Evolutionary conservation across 2,329 filamentous ascomycete genomes (phyloP).

Genomic region (Aspergillus versicolor): DNA sequence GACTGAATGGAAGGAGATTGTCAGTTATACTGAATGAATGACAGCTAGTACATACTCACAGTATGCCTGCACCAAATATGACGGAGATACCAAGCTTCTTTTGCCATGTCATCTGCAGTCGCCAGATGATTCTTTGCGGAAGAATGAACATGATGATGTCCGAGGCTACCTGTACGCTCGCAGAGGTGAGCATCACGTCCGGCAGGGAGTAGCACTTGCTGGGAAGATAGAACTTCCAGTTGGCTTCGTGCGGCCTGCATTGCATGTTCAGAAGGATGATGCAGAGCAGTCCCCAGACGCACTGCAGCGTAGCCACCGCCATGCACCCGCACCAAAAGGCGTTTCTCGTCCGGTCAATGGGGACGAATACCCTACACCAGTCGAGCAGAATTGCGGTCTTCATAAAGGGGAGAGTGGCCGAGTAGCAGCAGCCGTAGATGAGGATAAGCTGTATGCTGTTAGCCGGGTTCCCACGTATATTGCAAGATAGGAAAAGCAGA

Average conservation of each 20-base stretch:
- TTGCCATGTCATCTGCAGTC: conserved; percentile 28
- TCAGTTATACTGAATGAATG: neutral
- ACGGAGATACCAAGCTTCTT: conserved; percentile 33
- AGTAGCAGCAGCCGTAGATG: conserved; percentile 38
- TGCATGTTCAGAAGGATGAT: conserved; percentile 35
- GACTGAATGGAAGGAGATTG: conserved; percentile 25
- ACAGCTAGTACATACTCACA: too few relatives aligned
- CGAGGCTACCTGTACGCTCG: conserved; percentile 32
- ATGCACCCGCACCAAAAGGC: conserved; percentile 39
- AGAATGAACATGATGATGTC: conserved; percentile 36
- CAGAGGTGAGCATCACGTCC: conserved; percentile 29
- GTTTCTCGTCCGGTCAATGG: conserved; percentile 23
- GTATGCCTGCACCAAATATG: conserved; percentile 33
- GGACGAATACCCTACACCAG: conserved; percentile 43
- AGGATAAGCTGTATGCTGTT: conserved; percentile 21
- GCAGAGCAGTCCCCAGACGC: conserved; percentile 26
- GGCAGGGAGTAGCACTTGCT: conserved; percentile 32
- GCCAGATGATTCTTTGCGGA: conserved; percentile 38
- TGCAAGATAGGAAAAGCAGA: accelerated
- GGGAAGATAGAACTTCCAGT: conserved; percentile 34
- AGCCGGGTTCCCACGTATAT: neutral
- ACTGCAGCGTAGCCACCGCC: conserved; percentile 31
- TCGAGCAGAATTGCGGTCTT: conserved; percentile 46
- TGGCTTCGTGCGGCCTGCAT: conserved; percentile 35
- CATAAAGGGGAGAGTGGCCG: conserved; percentile 37